Conservation (phyloP, 257 asterid genomes). For the Solanum sitiens region DNA sequence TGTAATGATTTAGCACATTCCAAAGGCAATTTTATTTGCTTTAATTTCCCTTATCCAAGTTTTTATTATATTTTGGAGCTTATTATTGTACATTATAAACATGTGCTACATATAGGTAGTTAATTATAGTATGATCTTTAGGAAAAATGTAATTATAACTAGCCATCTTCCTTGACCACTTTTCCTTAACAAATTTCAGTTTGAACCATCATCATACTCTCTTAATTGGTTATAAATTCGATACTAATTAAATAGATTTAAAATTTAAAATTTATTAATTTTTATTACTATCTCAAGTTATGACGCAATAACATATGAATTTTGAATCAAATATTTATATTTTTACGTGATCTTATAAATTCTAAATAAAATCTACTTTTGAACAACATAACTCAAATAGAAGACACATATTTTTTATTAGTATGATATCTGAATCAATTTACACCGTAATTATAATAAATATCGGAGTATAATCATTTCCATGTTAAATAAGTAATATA, state of each 20-base stretch:
- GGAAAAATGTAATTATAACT: background rate
- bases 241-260: background rate
- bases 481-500: background rate
- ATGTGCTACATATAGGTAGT: background rate
- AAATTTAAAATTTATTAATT: background rate
- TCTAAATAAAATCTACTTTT: fast-evolving
- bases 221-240: background rate
- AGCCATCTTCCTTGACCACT: background rate
- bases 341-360: background rate
- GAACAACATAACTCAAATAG: background rate
- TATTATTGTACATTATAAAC: background rate
- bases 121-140: background rate
- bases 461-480: background rate
- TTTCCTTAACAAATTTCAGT: background rate
- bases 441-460: background rate
- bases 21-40: background rate
- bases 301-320: background rate
- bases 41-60: background rate
- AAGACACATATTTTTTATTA: background rate
- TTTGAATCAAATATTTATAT: background rate
- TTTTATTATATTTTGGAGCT: background rate
- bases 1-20: background rate
- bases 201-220: background rate
- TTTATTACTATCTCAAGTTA: background rate
- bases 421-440: background rate